Evolutionary conservation across 1,139 yeast species (phyloP).

Genomic region (Pichia kudriavzevii): DNA sequence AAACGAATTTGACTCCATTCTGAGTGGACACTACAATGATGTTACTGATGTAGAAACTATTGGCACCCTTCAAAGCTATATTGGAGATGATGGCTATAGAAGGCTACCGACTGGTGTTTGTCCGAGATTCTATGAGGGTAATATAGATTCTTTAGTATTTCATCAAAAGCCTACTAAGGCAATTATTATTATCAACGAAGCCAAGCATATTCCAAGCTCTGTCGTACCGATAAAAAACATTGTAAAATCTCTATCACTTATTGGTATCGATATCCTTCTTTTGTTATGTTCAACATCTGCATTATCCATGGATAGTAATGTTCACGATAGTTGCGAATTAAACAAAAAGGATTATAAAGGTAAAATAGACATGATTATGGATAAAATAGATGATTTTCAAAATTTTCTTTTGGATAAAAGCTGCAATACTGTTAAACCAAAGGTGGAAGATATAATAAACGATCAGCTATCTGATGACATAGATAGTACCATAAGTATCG

Average conservation of each 20-base stretch:
- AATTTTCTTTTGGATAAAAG: constrained; percentile 2
- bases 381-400: constrained; percentile 17
- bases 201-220: constrained; percentile 16
- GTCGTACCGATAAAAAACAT: constrained; percentile 28
- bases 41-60: constrained; percentile 5
- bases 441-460: background rate
- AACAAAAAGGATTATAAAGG: constrained; percentile 2
- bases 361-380: constrained; percentile 5
- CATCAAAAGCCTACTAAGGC: constrained; percentile 22
- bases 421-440: background rate
- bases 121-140: constrained; percentile 25
- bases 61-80: constrained; percentile 7
- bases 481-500: constrained; percentile 18
- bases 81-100: constrained; percentile 10
- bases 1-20: constrained; percentile 23
- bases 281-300: constrained; percentile 19
- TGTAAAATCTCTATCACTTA: constrained; percentile 25
- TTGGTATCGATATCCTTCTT: constrained; percentile 23
- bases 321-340: constrained; percentile 11
- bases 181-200: constrained; percentile 28
- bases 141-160: constrained; percentile 19
- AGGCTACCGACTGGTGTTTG: constrained; percentile 21
- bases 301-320: constrained; percentile 13
- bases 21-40: no score
- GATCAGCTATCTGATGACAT: background rate